Conservation (phyloP, 768 basidiomycete species). For the Tricholoma sp. region DNA sequence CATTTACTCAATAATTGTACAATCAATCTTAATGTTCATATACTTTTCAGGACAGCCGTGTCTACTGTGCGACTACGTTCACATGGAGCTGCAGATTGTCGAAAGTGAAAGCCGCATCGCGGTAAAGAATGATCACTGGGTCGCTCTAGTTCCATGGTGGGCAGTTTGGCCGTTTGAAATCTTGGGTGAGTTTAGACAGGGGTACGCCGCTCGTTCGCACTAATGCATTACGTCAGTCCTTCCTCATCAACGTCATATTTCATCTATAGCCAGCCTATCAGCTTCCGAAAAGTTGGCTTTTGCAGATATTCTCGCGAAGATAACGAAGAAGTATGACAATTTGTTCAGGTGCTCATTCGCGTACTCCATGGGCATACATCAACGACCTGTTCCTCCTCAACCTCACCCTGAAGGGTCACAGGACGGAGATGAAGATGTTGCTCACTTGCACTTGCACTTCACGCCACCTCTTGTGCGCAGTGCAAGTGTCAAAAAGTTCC, state of each 20-base stretch:
- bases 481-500: constrained; percentile 80
- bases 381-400: constrained; percentile 54
- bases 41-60: constrained; percentile 46
- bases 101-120: constrained; percentile 58
- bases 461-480: constrained; percentile 79
- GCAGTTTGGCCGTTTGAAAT: constrained; percentile 92
- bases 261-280: constrained; percentile 59
- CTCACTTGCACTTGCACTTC: constrained; percentile 86
- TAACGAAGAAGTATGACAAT: constrained; percentile 72
- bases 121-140: constrained; percentile 67
- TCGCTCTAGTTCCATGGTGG: constrained; percentile 92
- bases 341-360: constrained; percentile 84
- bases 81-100: constrained; percentile 48
- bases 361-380: constrained; percentile 94
- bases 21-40: not conserved
- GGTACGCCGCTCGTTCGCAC: not conserved
- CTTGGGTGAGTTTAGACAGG: constrained; percentile 42
- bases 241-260: constrained; percentile 74
- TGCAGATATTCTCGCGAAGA: constrained; percentile 58
- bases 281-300: constrained; percentile 56
- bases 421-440: constrained; percentile 43
- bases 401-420: constrained; percentile 6
- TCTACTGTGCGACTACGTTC: constrained; percentile 76
- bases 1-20: not conserved
- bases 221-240: constrained; percentile 43